A percentile compares a stretch with the other conserved stretches of the same genome.
phyloP scores from a whole-genome alignment of 2,329 filamentous ascomycete species.

The Colletotrichum sp. region DNA sequence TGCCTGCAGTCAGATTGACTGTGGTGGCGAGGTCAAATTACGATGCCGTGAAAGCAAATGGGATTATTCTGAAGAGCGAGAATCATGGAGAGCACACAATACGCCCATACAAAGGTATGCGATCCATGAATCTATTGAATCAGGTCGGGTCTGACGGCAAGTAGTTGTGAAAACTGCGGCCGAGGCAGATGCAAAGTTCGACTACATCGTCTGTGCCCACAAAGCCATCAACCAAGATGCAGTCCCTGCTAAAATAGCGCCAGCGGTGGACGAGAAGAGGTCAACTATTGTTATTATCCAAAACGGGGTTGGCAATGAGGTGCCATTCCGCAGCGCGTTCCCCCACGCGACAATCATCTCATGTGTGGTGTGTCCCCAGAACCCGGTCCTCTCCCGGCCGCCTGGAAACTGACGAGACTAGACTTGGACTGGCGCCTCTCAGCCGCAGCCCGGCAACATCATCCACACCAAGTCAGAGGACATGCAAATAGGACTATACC shows the following conservation, averaged over 20 bases:
- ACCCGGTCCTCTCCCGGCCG: neutral
- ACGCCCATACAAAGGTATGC: slow-evolving; percentile 44
- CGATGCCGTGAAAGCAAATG: slow-evolving; percentile 53
- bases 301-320: slow-evolving; percentile 66
- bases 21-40: slow-evolving; percentile 68
- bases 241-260: slow-evolving; percentile 35
- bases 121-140: neutral
- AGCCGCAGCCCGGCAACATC: slow-evolving; percentile 52
- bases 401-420: slow-evolving; percentile 20
- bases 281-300: slow-evolving; percentile 65
- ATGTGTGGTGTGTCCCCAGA: slow-evolving; percentile 49
- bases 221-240: slow-evolving; percentile 53
- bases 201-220: slow-evolving; percentile 61
- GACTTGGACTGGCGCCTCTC: slow-evolving; percentile 59
- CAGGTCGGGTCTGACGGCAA: neutral
- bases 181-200: slow-evolving; percentile 51
- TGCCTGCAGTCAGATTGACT: slow-evolving; percentile 53
- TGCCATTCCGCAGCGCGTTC: slow-evolving; percentile 53
- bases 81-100: slow-evolving; percentile 61
- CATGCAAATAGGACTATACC: slow-evolving; percentile 59
- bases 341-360: slow-evolving; percentile 58
- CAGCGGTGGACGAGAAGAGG: slow-evolving; percentile 37
- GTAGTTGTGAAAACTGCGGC: slow-evolving; percentile 49
- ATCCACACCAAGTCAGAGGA: slow-evolving; percentile 57
- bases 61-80: slow-evolving; percentile 58